Evolutionary conservation across 2,329 filamentous ascomycete species (phyloP), one percentile per base, ranked within the genome.

Genomic region (Exophiala mesophila): DNA sequence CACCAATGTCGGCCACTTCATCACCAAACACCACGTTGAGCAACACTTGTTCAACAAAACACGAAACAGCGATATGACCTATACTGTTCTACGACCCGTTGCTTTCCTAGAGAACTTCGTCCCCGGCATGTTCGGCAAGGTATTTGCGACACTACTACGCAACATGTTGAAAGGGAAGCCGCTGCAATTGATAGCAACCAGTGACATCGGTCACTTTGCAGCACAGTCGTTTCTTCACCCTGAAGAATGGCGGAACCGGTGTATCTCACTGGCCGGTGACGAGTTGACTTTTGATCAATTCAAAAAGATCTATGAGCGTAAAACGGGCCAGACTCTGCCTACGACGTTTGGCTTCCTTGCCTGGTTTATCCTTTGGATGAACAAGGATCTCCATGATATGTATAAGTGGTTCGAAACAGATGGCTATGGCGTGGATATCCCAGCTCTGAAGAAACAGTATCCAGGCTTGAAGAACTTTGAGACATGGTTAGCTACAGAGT

Each of bases 351-450:
- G 59, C 3, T 55, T 71, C 15, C 45, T 76, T 7, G 63, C 60
- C 1, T 59, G 54, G 3, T 54, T 59, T 12, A 51, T 76, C 13
- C 60, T 69, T 60, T 66, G 58, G 54, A 52, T 59, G 29, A 55
- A 72, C 10, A 63, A 63, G 10, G 70, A 73, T 40, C 31, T 72
- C 23, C 63, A 63, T 4, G 17, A 58, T 10, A 74, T 74, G 70
- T 66, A 70, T 30, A 57, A 60, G 7, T 77, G 73, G 71, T 75
- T 76, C 42, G 56, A 58, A 32, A 59, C 63, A 5, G 62, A 66
- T 16, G 72, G 71, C 0, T 76, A 68, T 52, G 60, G 59, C 4
- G 71, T 63, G 3, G 66, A 76, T 54, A 63, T 76, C 34, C 19
- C 45, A 10, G 59, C 51, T 37, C 37, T 72, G 52, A 69, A 55